A percentile compares a stretch with the other conserved stretches of the same genome.
phyloP scores from a whole-genome alignment of 23 red algal species.

The Chondrus crispus region DNA sequence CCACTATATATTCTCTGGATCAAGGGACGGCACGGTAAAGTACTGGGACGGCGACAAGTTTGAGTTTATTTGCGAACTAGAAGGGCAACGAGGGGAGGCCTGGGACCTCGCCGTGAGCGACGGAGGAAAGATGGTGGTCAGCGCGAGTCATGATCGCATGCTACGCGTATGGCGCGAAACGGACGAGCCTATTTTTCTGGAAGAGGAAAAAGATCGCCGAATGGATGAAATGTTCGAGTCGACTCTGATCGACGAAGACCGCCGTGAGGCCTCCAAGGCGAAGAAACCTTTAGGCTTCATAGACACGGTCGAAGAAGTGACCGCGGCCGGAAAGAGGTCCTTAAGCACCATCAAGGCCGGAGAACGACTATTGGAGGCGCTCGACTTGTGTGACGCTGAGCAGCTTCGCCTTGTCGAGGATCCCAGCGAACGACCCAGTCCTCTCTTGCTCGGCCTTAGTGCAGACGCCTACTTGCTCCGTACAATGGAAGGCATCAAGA shows the following conservation, averaged over 20 bases:
- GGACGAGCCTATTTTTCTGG: conserved; percentile 76
- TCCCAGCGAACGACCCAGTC: conserved; percentile 9
- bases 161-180: conserved; percentile 79
- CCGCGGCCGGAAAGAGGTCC: conserved; percentile 62
- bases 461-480: conserved; percentile 46
- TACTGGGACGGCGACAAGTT: conserved; percentile 96
- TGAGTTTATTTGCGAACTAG: conserved; percentile 56
- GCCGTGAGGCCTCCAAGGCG: conserved; percentile 25
- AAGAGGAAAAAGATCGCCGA: conserved; percentile 75
- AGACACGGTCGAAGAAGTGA: conserved; percentile 30
- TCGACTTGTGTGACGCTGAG: conserved; percentile 53
- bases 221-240: conserved; percentile 78
- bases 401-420: conserved; percentile 18
- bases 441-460: conserved; percentile 45
- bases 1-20: conserved; percentile 82
- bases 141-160: conserved; percentile 65
- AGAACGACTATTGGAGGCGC: conserved; percentile 75
- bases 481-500: conserved; percentile 47
- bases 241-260: conserved; percentile 41
- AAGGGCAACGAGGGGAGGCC: conserved; percentile 67
- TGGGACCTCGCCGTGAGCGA: conserved; percentile 39
- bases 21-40: conserved; percentile 78
- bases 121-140: conserved; percentile 75
- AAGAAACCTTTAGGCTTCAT: conserved; percentile 17
- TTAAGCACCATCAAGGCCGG: conserved; percentile 70